These are phyloP conservation scores for Earliella scabrosa DNA, from an alignment of 1,284 basidiomycete genomes.

Conservation along the genomic window DNA sequence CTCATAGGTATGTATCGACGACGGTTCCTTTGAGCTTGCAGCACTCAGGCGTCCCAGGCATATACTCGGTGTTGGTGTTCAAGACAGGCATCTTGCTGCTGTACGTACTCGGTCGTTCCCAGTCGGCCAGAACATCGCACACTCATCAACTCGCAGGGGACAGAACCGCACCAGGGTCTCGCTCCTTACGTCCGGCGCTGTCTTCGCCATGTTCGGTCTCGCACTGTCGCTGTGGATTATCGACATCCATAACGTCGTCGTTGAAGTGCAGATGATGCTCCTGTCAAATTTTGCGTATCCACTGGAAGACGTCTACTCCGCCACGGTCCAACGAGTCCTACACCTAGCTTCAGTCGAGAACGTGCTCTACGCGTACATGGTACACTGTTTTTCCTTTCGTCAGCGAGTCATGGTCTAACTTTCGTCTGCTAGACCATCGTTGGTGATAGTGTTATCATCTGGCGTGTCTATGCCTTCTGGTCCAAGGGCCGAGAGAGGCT, in stretches of 20 bases:
- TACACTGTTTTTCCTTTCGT: background rate
- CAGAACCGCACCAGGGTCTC: slow-evolving; percentile 8
- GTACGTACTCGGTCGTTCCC: background rate
- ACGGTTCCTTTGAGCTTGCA: too few relatives aligned
- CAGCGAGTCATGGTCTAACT: background rate
- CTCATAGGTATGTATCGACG: too few relatives aligned
- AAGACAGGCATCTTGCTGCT: background rate
- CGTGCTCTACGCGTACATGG: slow-evolving; percentile 19
- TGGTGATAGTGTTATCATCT: slow-evolving; percentile 15
- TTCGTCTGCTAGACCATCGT: slow-evolving; percentile 11
- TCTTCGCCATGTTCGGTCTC: slow-evolving; percentile 18
- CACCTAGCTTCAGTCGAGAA: slow-evolving; percentile 8
- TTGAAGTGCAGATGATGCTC: slow-evolving; percentile 8
- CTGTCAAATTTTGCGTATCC: background rate
- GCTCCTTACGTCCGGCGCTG: slow-evolving; percentile 4
- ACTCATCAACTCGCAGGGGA: background rate
- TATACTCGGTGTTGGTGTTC: slow-evolving; percentile 10
- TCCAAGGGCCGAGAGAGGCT: slow-evolving; percentile 10
- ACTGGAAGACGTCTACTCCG: slow-evolving; percentile 7
- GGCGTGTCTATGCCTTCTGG: slow-evolving; percentile 23
- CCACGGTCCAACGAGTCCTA: background rate
- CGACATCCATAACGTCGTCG: slow-evolving; percentile 16
- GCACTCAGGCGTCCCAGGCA: too few relatives aligned
- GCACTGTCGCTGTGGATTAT: slow-evolving; percentile 20
- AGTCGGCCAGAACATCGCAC: background rate